phyloP scores from a whole-genome alignment of 345 rosid species.

The Triadica sebifera region DNA sequence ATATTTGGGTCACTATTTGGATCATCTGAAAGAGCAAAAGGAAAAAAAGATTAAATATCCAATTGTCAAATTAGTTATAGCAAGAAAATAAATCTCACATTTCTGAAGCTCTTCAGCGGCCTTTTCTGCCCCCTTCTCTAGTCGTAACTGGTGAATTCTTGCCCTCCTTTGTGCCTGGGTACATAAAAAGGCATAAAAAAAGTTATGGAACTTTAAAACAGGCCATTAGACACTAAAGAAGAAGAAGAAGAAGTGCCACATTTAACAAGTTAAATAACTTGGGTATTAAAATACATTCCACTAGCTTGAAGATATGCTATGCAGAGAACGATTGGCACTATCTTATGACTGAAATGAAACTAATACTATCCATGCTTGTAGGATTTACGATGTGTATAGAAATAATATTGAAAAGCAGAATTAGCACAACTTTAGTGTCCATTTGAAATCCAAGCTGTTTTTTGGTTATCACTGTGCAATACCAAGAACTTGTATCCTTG shows the following conservation, averaged over 20 bases:
- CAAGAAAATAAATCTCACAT: constrained; percentile 41
- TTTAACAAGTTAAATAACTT: not conserved
- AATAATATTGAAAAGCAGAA: not conserved
- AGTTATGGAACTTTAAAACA: not conserved
- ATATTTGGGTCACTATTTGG: constrained; percentile 70
- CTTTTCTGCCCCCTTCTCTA: constrained; percentile 85
- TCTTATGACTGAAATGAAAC: not conserved
- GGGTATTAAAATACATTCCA: not conserved
- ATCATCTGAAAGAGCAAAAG: constrained; percentile 58
- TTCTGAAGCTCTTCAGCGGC: constrained; percentile 75
- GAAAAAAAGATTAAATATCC: not conserved
- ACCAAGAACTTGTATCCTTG: not conserved
- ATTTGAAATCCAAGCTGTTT: not conserved
- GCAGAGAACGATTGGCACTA: not conserved
- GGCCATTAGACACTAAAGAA: not conserved
- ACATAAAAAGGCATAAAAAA: not conserved
- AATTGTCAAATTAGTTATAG: constrained; percentile 8
- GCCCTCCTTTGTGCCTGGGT: constrained; percentile 68
- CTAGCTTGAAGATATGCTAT: not conserved
- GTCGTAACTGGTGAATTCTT: constrained; percentile 67
- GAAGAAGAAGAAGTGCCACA: not conserved
- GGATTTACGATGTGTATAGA: not conserved
- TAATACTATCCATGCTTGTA: no score
- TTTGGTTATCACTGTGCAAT: not conserved
- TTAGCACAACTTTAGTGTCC: not conserved